Evolutionary conservation across 495 filamentous ascomycete species (phyloP).

Genomic region (Aspergillus olivimuriae): DNA sequence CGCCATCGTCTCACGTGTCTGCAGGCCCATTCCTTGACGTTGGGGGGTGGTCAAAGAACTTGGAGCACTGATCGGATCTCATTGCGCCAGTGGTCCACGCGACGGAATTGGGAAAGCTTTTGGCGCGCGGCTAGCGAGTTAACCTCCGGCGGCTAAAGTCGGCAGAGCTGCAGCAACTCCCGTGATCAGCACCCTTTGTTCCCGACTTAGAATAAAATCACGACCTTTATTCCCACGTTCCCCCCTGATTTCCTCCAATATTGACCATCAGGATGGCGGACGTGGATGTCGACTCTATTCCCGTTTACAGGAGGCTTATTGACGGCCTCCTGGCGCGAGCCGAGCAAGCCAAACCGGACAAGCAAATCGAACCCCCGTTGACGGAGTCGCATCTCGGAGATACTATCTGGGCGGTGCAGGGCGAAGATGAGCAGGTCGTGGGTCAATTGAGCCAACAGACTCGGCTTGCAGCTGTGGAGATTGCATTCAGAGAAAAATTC

Average conservation of each 20-base stretch:
- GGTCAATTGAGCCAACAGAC: slow-evolving; percentile 33
- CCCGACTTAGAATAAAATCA: slow-evolving; percentile 4
- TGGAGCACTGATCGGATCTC: slow-evolving; percentile 21
- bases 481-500: slow-evolving; percentile 70
- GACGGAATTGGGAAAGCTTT: slow-evolving; percentile 17
- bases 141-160: slow-evolving; percentile 15
- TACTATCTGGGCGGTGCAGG: slow-evolving; percentile 29
- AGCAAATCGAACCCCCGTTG: slow-evolving; percentile 73
- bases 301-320: slow-evolving; percentile 48
- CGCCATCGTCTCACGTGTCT: slow-evolving; percentile 37
- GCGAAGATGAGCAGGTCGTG: slow-evolving; percentile 18
- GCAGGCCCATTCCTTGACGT: slow-evolving; percentile 29
- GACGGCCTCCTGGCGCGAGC: slow-evolving; percentile 58
- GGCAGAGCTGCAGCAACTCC: slow-evolving; percentile 25
- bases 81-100: slow-evolving; percentile 24
- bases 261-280: slow-evolving; percentile 38
- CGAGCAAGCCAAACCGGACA: slow-evolving; percentile 54
- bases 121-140: slow-evolving; percentile 19
- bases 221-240: not conserved
- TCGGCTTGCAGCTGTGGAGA: slow-evolving; percentile 65
- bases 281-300: slow-evolving; percentile 48
- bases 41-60: slow-evolving; percentile 21
- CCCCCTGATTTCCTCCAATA: not conserved
- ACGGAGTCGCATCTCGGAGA: slow-evolving; percentile 44
- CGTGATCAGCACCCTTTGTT: slow-evolving; percentile 2